Percentiles rank a stretch among this genome's conserved stretches.
Conservation (phyloP, 2,329 filamentous ascomycete genomes). For the Rhynchosporium secalis region DNA sequence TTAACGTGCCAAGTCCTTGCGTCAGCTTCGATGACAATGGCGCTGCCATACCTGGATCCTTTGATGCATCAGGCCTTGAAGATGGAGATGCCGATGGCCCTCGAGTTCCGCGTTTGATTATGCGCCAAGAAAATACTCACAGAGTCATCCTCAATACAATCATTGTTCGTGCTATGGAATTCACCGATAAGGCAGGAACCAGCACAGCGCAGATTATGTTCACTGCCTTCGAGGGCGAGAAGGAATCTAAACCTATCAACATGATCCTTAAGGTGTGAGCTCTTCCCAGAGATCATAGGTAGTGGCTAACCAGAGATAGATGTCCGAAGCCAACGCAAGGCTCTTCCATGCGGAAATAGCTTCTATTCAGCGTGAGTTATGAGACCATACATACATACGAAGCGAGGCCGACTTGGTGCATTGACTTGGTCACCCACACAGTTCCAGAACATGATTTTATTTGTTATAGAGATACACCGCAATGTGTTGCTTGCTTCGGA, state of each 20-base stretch:
- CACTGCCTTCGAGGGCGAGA: conserved; percentile 60
- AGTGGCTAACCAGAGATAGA: conserved; percentile 31
- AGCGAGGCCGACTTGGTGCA: background rate
- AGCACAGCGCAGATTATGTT: conserved; percentile 60
- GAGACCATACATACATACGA: conserved; percentile 8
- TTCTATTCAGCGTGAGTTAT: conserved; percentile 40
- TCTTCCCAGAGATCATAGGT: conserved; percentile 21
- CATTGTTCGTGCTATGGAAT: conserved; percentile 75
- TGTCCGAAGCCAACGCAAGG: conserved; percentile 39
- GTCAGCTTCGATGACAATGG: conserved; percentile 56
- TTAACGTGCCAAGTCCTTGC: conserved; percentile 68
- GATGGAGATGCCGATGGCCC: conserved; percentile 42
- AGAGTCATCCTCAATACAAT: conserved; percentile 84
- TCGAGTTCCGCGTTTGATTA: conserved; percentile 69
- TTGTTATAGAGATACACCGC: conserved; percentile 32
- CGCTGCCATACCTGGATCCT: conserved; percentile 51
- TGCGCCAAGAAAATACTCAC: conserved; percentile 88
- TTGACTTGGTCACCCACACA: conserved; percentile 1
- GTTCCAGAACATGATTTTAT: conserved; percentile 20
- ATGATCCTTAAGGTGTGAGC: conserved; percentile 60
- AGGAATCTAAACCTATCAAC: conserved; percentile 54
- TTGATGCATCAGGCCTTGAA: conserved; percentile 56
- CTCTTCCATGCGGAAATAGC: conserved; percentile 40
- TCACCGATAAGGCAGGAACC: conserved; percentile 70
- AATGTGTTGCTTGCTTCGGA: conserved; percentile 21